A percentile compares a stretch with the other conserved stretches of the same genome.
These are phyloP conservation scores for Yamadazyma epiphylla DNA, from an alignment of 1,139 yeast species.

Conservation along the genomic window DNA sequence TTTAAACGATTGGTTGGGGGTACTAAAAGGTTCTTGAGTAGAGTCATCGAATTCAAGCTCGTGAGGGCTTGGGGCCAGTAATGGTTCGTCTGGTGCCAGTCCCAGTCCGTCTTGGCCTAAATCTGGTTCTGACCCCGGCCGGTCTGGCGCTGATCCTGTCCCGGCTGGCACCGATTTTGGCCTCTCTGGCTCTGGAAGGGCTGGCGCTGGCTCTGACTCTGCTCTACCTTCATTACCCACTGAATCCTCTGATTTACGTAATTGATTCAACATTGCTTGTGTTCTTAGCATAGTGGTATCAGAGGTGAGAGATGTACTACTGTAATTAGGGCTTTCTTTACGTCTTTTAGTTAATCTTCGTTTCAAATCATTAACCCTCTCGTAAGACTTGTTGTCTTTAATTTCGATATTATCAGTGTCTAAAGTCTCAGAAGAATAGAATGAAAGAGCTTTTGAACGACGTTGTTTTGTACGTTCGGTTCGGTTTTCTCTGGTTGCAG, in stretches of 20 bases:
- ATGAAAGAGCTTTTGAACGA: conserved; percentile 33
- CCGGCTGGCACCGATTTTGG: too few species aligned
- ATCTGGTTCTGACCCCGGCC: too few species aligned
- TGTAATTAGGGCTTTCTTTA: conserved; percentile 13
- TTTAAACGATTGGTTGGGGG: too few species aligned
- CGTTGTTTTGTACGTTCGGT: conserved; percentile 11
- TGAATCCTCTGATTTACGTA: conserved; percentile 15
- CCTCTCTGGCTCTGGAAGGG: too few species aligned
- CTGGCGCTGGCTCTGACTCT: too few species aligned
- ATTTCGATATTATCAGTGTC: conserved; percentile 19
- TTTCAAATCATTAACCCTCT: conserved; percentile 37
- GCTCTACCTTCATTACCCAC: too few species aligned
- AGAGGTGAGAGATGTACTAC: conserved; percentile 18
- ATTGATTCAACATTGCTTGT: conserved; percentile 39
- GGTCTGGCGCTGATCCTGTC: too few species aligned
- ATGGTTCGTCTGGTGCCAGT: too few species aligned
- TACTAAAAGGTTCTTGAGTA: too few species aligned
- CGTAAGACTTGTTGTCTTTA: conserved; percentile 18
- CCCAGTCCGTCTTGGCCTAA: too few species aligned
- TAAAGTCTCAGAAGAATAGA: conserved; percentile 27
- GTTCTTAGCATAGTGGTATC: conserved; percentile 33
- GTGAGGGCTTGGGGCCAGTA: too few species aligned
- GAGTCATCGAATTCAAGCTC: too few species aligned
- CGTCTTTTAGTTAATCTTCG: conserved; percentile 37
- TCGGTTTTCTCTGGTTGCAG: conserved; percentile 17